Evolutionary conservation across 2,329 filamentous ascomycete species (phyloP), one percentile per base, ranked within the genome.

Genomic region (Cladosporium sphaerospermum): DNA sequence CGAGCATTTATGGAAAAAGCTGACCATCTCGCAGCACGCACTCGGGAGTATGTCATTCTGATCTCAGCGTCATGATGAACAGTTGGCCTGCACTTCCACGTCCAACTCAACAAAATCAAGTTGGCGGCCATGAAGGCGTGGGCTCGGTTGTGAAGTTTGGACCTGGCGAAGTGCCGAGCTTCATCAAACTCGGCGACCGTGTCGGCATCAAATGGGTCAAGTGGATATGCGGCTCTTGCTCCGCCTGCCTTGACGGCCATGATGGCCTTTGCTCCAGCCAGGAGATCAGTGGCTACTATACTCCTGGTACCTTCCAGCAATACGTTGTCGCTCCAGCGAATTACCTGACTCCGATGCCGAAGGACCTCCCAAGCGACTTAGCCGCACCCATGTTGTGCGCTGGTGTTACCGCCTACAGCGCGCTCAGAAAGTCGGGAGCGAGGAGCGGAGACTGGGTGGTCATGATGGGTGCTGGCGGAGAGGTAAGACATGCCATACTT

Each of bases 261-360:
- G 82, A 83, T 57, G 79, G 75, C 8, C 67, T 75, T 33, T 84
- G 81, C 67, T 70, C 74, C 57, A 77, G 79, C 40, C 72, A 75
- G 55, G 80, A 79, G 62, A 61, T 86, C 45, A 83, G 78, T 0
- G 84, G 84, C 4, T 87, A 85, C 69, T 85, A 81, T 65, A 81
- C 78, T 1, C 84, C 84, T 0, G 84, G 84, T 36, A 88, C 84
- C n/a, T 87, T 87, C 65, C 84, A 87, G 64, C 82, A 86, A 69
- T 88, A 86, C 62, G 78, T 78, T 18, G 64, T 85, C n/a, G 78
- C 76, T 0, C 81, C 82, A 6, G 83, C 83, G 3, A 78, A 78
- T 68, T 87, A 88, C 65, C 83, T 86, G 2, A 87, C 84, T 0
- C 82, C 82, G 2, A 86, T 87, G 59, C 84, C 84, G 2, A 82